A percentile compares a stretch with the other conserved stretches of the same genome.
phyloP scores from a whole-genome alignment of 306 rosid genomes.

The Astragalus glycyphyllos region DNA sequence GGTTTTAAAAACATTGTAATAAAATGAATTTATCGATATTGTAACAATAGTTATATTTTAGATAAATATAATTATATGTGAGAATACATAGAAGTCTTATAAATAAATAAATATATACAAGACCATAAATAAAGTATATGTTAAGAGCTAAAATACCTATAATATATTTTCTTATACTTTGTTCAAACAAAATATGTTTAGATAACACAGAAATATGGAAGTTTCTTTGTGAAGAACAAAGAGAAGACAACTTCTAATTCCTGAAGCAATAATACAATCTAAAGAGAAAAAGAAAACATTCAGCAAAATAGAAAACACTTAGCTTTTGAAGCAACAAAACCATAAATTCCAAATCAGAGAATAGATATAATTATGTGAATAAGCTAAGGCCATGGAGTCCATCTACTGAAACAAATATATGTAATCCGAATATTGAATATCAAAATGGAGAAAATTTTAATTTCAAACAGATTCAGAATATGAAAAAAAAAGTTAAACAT shows the following conservation, averaged over 20 bases:
- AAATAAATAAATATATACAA: too few relatives aligned
- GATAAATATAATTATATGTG: neutral
- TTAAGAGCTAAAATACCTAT: too few relatives aligned
- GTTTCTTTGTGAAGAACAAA: too few relatives aligned
- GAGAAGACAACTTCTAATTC: too few relatives aligned
- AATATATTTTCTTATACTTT: neutral
- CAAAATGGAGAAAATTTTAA: neutral
- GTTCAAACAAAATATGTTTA: neutral
- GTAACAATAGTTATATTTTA: too few relatives aligned
- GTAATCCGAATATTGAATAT: neutral
- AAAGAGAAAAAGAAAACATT: too few relatives aligned
- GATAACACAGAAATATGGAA: too few relatives aligned
- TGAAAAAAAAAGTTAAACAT: neutral
- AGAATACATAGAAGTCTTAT: neutral
- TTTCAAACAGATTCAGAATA: neutral
- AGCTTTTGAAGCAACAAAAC: neutral
- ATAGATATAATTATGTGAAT: neutral
- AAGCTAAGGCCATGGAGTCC: neutral
- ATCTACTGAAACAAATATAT: neutral
- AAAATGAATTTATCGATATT: too few relatives aligned
- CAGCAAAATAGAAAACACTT: too few relatives aligned
- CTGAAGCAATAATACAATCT: too few relatives aligned
- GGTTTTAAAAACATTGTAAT: too few relatives aligned
- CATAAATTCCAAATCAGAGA: constrained; percentile 1
- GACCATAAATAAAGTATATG: too few relatives aligned